Conservation (phyloP, 2,329 filamentous ascomycete species). For the Aspergillus sp. region DNA sequence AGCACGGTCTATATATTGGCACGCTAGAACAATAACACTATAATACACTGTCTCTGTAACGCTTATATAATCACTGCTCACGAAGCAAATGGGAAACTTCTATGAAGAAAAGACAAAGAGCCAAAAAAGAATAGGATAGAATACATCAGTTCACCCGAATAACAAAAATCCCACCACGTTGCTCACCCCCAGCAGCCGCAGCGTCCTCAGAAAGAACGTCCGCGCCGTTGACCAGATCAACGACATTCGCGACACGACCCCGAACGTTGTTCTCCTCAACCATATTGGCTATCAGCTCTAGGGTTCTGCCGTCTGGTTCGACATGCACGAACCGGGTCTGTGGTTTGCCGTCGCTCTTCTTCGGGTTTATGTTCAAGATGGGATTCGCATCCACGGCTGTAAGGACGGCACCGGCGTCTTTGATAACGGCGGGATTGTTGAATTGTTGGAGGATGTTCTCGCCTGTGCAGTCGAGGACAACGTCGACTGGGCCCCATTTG, state of each 20-base stretch:
- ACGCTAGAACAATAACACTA: too few relatives aligned
- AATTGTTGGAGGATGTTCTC: conserved; percentile 33
- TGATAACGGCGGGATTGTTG: conserved; percentile 33
- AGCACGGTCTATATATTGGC: too few relatives aligned
- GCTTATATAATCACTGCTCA: too few relatives aligned
- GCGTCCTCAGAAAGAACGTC: conserved; percentile 34
- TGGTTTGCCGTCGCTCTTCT: conserved; percentile 22
- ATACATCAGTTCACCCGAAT: conserved; percentile 26
- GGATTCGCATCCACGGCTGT: conserved; percentile 34
- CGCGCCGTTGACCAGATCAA: conserved; percentile 35
- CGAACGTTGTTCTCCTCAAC: conserved; percentile 36
- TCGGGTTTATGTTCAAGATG: conserved; percentile 16
- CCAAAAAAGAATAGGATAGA: neutral
- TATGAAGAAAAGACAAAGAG: too few relatives aligned
- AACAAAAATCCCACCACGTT: conserved; percentile 33
- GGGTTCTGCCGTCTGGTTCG: conserved; percentile 33
- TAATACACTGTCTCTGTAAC: too few relatives aligned
- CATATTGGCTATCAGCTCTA: conserved; percentile 35
- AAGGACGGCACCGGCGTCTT: conserved; percentile 34
- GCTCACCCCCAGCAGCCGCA: conserved; percentile 27
- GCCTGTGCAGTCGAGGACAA: conserved; percentile 43
- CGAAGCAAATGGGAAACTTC: too few relatives aligned
- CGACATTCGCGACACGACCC: conserved; percentile 33
- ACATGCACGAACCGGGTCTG: conserved; percentile 38
- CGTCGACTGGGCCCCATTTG: conserved; percentile 38